Base-by-base conservation (phyloP, 495 filamentous ascomycete genomes). In the Chaetomium tenue region DNA sequence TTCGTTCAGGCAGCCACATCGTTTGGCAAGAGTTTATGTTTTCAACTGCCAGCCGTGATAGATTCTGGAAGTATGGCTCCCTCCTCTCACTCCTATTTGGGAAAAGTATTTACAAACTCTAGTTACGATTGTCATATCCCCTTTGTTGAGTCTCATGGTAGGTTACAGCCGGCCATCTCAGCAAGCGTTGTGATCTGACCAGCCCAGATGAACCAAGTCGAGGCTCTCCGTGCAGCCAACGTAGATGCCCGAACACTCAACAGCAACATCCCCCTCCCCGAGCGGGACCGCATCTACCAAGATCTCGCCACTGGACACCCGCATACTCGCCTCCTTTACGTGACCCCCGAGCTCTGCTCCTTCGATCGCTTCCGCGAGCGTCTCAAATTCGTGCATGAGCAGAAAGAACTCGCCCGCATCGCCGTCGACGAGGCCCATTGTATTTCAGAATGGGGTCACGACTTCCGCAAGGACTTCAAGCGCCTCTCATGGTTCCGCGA, bases 401-500 rank as follows among this genome's bases (percentile, higher is more conserved):
- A 97, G 74, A 82, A 86, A 25, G 91, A 97, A 74, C 83, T 98
- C 6, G 86, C 88, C 13, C 86, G 93, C 12, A 85, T 98, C 67
- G 93, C 88, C 51, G 87, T 98, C 53, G 93, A 98, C 76, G 93
- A 98, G 77, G 93, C 93, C 16, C 93, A 98, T 73, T 97, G 93
- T 73, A 96, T 98, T 66, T 93, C 89, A 12, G 93, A 98, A 87
- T 98, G 93, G 93, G 93, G 93, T 20, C 93, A 98, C 73, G 93
- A 98, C 74, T 98, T 98, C 70, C 89, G 93, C n/a, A 89, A 89
- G 20, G 88, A 91, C 39, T 97, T 96, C 76, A 91, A 91, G 68
- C 83, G 88, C 26, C 83, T 98, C n/a, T 87, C 86, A 8, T 96
- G 90, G 86, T 96, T 98, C 79, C 91, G 89, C 64, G 79, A 83